Conservation (phyloP, 2,329 filamentous ascomycete species). For the Arthrobotrys pseudoclavata region DNA sequence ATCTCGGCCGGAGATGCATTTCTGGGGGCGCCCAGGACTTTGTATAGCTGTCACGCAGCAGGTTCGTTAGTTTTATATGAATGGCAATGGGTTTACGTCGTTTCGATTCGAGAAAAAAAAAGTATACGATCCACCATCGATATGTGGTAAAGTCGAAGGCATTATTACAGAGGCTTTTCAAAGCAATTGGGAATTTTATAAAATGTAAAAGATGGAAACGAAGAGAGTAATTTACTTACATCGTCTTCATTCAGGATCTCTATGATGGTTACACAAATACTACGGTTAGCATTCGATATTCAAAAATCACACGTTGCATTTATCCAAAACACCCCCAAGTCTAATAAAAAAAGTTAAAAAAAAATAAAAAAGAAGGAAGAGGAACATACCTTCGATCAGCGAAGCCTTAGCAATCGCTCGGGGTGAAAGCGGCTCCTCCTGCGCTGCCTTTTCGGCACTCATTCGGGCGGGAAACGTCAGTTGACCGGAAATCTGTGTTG, state of each 20-base stretch:
- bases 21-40: constrained; percentile 65
- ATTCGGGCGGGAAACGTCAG: constrained; percentile 19
- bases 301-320: constrained; percentile 8
- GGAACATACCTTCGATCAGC: constrained; percentile 49
- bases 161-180: no score
- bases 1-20: constrained; percentile 65
- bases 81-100: neutral
- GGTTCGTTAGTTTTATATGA: constrained; percentile 3
- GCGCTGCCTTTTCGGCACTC: constrained; percentile 53
- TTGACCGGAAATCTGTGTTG: constrained; percentile 41
- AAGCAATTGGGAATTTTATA: no score
- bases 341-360: neutral
- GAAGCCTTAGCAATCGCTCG: constrained; percentile 55
- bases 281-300: constrained; percentile 5
- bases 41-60: constrained; percentile 63
- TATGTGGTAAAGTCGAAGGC: no score
- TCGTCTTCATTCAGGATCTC: constrained; percentile 51
- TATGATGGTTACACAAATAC: constrained; percentile 7
- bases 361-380: neutral
- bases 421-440: constrained; percentile 59
- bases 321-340: neutral
- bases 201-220: neutral
- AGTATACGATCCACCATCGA: neutral
- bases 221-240: constrained; percentile 30
- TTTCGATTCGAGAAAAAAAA: no score